A percentile compares a stretch with the other conserved stretches of the same genome.
Conservation (phyloP, 78 protist species). For the Emiliania huxleyi region DNA sequence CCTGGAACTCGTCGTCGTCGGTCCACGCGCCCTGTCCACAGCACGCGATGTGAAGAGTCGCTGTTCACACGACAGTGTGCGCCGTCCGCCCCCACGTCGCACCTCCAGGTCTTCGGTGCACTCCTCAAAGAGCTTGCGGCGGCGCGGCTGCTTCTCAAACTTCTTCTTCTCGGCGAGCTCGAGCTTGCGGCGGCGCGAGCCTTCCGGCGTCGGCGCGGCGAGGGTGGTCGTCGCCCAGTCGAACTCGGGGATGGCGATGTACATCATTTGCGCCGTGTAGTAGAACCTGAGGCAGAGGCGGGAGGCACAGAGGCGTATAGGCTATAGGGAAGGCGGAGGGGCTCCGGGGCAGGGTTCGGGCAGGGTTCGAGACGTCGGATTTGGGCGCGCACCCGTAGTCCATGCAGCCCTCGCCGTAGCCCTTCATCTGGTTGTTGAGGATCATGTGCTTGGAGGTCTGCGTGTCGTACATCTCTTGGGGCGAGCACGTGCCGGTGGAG, state of each 20-base stretch:
- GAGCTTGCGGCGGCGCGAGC: no score
- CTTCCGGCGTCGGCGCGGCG: no score
- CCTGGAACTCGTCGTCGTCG: no score
- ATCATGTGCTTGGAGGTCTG: background rate
- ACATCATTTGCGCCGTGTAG: background rate
- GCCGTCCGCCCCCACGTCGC: no score
- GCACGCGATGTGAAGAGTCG: no score
- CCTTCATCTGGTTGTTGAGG: background rate
- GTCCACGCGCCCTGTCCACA: no score
- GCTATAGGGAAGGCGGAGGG: background rate
- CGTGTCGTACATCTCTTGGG: background rate
- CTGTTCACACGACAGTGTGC: no score
- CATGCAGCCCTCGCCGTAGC: background rate
- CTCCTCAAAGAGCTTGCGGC: no score
- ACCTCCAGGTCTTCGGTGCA: no score
- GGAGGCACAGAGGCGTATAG: background rate
- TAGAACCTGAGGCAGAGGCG: background rate
- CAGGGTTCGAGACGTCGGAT: background rate
- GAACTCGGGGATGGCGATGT: background rate
- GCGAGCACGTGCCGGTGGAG: background rate
- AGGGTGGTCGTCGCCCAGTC: background rate
- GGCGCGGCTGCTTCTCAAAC: no score
- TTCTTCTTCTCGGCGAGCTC: no score
- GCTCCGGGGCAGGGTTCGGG: background rate
- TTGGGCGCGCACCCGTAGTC: background rate